Percentiles rank a stretch among this genome's conserved stretches.
These are phyloP conservation scores for Medicago truncatula DNA, from an alignment of 306 rosid genomes.

Conservation along the genomic window DNA sequence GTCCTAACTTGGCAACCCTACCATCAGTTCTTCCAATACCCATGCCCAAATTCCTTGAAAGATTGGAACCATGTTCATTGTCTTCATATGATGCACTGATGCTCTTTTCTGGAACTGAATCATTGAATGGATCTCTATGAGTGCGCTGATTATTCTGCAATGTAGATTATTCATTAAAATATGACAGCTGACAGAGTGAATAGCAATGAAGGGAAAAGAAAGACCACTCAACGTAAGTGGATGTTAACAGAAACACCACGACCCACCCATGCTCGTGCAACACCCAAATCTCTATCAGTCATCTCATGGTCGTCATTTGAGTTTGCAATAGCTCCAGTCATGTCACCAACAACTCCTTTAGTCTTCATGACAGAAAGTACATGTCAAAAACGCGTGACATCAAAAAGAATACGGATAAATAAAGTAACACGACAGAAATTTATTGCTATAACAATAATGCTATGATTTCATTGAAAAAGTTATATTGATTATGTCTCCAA, in stretches of 20 bases:
- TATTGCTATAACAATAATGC: not conserved
- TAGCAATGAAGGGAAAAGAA: constrained; percentile 19
- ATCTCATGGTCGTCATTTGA: constrained; percentile 48
- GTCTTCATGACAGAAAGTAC: constrained; percentile 51
- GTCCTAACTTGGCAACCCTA: constrained; percentile 42
- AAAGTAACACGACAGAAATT: not conserved
- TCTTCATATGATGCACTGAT: constrained; percentile 54
- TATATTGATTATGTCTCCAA: not conserved
- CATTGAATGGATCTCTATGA: constrained; percentile 53
- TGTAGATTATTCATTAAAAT: constrained; percentile 31
- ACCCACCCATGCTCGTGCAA: too few relatives aligned
- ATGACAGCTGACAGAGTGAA: constrained; percentile 29
- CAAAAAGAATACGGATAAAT: constrained; percentile 7
- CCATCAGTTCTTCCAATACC: constrained; percentile 53
- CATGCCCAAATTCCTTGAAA: constrained; percentile 55
- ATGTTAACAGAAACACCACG: constrained; percentile 27
- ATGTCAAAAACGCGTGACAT: not conserved
- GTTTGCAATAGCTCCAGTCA: constrained; percentile 53
- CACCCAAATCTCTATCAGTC: too few relatives aligned
- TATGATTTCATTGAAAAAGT: not conserved
- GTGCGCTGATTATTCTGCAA: constrained; percentile 65
- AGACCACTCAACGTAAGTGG: constrained; percentile 44
- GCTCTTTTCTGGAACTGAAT: constrained; percentile 64
- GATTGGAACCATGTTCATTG: constrained; percentile 58
- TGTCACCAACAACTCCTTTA: constrained; percentile 62